Conservation (phyloP, 1,139 yeast species). For the Diutina scorzettiae region DNA sequence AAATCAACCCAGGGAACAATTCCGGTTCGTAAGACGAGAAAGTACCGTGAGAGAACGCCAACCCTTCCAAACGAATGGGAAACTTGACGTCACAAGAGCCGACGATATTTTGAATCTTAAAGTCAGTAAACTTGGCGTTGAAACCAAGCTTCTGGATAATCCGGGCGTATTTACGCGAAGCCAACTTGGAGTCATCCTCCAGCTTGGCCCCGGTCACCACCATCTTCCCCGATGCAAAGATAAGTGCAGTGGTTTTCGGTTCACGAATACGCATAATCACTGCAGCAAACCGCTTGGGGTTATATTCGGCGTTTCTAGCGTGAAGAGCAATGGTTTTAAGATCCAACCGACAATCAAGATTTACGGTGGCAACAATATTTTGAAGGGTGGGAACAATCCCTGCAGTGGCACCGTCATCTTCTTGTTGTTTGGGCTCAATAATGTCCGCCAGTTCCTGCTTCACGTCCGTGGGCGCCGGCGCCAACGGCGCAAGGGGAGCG, state of each 20-base stretch:
- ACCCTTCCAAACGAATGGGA: slow-evolving; percentile 94
- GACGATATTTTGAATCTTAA: slow-evolving; percentile 94
- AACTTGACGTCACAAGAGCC: slow-evolving; percentile 98
- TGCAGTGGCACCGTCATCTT: slow-evolving; percentile 62
- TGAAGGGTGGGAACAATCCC: slow-evolving; percentile 95
- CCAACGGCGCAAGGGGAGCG: slow-evolving; percentile 12
- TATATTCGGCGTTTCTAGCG: slow-evolving; percentile 98
- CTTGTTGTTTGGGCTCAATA: slow-evolving; percentile 20
- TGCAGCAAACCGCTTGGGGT: slow-evolving; percentile 97
- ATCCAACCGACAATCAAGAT: slow-evolving; percentile 90
- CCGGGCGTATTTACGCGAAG: slow-evolving; percentile 95
- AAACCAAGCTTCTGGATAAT: slow-evolving; percentile 96
- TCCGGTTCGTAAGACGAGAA: slow-evolving; percentile 99
- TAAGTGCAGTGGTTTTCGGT: slow-evolving; percentile 95
- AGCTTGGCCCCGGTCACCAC: slow-evolving; percentile 99
- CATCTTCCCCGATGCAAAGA: slow-evolving; percentile 98
- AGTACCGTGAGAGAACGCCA: slow-evolving; percentile 97
- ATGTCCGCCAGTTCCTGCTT: slow-evolving; percentile 10
- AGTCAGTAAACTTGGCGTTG: slow-evolving; percentile 91
- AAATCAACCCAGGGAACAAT: slow-evolving; percentile 93
- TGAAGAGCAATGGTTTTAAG: slow-evolving; percentile 94
- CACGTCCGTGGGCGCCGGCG: slow-evolving; percentile 11
- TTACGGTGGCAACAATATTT: slow-evolving; percentile 96
- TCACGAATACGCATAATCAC: slow-evolving; percentile 99
- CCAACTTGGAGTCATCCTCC: slow-evolving; percentile 94